phyloP scores from a whole-genome alignment of 2,329 filamentous ascomycete genomes.

The Fusarium longipes region DNA sequence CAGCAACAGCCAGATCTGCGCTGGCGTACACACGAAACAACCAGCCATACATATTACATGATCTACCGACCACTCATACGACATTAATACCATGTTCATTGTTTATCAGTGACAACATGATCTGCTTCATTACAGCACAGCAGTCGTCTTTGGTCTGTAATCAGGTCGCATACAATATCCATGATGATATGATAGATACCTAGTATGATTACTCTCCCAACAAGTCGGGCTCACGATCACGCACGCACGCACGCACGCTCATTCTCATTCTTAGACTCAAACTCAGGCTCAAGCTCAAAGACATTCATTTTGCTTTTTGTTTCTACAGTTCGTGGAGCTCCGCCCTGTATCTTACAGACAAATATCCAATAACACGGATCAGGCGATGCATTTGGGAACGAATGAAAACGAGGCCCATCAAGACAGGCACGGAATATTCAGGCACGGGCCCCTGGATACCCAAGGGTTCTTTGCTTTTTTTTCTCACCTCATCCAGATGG shows the following conservation, averaged over 20 bases:
- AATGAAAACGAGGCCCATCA: conserved; percentile 12
- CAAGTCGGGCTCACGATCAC: neutral
- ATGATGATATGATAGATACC: neutral
- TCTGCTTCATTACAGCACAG: conserved; percentile 10
- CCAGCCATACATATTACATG: conserved; percentile 11
- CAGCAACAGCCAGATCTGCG: conserved; percentile 27
- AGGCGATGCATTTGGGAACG: conserved; percentile 9
- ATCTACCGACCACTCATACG: neutral
- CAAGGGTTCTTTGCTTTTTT: conserved; percentile 33
- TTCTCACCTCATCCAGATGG: neutral
- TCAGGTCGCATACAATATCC: neutral
- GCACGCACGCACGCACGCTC: no score
- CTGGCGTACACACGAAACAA: conserved; percentile 35
- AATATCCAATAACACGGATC: conserved; percentile 15
- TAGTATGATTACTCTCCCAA: neutral
- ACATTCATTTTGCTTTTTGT: conserved; percentile 21
- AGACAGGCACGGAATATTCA: conserved; percentile 10
- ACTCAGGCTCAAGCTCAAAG: conserved; percentile 25
- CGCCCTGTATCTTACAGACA: conserved; percentile 26
- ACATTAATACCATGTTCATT: neutral
- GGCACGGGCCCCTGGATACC: conserved; percentile 23
- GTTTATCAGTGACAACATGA: conserved; percentile 21
- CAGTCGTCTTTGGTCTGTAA: neutral
- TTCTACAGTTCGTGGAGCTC: neutral
- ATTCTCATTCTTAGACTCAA: neutral